These are phyloP conservation scores for Metrosideros polymorpha DNA, from an alignment of 441 rosid species.

Conservation along the genomic window DNA sequence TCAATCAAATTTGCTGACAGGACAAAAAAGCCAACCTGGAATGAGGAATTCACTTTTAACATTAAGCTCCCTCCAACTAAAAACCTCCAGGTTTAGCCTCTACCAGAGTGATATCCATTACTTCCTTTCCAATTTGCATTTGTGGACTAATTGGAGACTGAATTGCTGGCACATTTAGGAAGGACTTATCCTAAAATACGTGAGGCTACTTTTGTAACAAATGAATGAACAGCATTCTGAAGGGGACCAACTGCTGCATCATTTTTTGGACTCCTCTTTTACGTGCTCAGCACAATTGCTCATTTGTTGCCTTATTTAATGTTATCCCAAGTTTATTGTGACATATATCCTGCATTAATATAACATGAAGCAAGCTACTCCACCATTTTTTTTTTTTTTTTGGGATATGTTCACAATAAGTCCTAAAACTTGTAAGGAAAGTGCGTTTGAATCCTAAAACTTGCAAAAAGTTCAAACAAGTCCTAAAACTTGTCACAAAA, in stretches of 20 bases:
- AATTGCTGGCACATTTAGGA: background rate
- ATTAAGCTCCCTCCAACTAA: constrained; percentile 48
- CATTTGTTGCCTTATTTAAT: background rate
- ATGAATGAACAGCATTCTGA: background rate
- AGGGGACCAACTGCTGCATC: background rate
- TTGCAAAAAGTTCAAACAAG: too few species aligned
- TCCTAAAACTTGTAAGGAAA: too few species aligned
- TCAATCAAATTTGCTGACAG: constrained; percentile 26
- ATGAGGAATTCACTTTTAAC: constrained; percentile 65
- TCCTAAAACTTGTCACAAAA: too few species aligned
- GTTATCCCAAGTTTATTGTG: background rate
- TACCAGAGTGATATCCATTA: background rate
- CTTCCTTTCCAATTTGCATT: background rate
- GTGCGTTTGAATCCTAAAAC: too few species aligned
- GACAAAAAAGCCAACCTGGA: constrained; percentile 83
- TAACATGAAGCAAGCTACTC: background rate
- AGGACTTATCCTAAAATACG: background rate
- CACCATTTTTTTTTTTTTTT: background rate
- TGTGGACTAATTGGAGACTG: background rate
- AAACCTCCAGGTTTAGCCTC: constrained; percentile 56
- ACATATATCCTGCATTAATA: background rate
- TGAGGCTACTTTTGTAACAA: background rate
- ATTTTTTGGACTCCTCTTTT: background rate
- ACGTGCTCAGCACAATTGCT: background rate
- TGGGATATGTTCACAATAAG: too few species aligned